Evolutionary conservation across 305 asterid species (phyloP).

Genomic region (Withania somnifera): DNA sequence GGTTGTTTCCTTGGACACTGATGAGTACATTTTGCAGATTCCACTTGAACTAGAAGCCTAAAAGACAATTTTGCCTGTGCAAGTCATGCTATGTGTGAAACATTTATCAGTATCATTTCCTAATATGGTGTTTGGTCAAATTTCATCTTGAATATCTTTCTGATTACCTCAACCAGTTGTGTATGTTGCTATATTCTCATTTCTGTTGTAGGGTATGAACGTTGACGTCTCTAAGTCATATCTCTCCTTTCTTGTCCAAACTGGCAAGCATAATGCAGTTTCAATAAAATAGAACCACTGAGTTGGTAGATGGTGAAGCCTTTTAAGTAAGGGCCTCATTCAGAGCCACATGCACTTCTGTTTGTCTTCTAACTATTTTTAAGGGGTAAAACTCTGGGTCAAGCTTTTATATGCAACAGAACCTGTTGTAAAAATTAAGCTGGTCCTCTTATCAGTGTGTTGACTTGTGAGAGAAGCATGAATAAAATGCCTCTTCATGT

Average conservation of each 20-base stretch:
- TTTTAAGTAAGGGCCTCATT: neutral
- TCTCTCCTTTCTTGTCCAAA: neutral
- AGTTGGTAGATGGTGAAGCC: neutral
- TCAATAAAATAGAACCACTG: neutral
- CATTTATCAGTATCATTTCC: neutral
- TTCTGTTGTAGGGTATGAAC: neutral
- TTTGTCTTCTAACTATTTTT: neutral
- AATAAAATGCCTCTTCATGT: neutral
- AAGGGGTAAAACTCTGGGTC: neutral
- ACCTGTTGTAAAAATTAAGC: neutral
- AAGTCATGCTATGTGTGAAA: neutral
- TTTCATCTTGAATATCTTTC: neutral
- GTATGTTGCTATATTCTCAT: neutral
- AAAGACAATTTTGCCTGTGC: neutral
- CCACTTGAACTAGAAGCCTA: neutral
- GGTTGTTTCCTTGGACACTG: neutral
- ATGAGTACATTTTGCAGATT: neutral
- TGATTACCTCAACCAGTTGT: neutral
- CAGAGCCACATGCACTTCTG: neutral
- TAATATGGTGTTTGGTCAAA: neutral
- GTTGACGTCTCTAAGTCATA: neutral
- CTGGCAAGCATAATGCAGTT: neutral
- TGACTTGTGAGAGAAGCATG: neutral
- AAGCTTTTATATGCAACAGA: neutral
- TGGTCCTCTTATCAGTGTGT: neutral